These are phyloP conservation scores for Biscogniauxia sp. DNA, from an alignment of 2,329 filamentous ascomycete species.

Conservation along the genomic window DNA sequence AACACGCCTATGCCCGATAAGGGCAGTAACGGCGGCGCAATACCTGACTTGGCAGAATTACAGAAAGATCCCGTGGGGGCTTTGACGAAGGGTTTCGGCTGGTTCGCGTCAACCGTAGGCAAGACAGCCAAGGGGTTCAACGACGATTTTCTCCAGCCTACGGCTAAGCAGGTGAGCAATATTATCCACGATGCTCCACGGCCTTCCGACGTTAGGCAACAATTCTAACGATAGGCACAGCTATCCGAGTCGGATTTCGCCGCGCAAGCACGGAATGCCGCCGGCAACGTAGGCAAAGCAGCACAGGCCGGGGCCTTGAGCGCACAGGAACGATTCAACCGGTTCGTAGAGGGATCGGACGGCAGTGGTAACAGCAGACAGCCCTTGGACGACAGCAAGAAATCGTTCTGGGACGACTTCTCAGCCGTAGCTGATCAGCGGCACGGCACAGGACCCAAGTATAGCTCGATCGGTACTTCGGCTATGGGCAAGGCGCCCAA, in stretches of 20 bases:
- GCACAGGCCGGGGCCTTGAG: slow-evolving; percentile 68
- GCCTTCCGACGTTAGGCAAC: not conserved
- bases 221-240: slow-evolving; percentile 41
- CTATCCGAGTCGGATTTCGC: slow-evolving; percentile 78
- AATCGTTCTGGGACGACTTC: slow-evolving; percentile 92
- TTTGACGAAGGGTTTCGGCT: slow-evolving; percentile 88
- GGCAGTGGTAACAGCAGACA: slow-evolving; percentile 22
- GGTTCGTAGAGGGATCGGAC: slow-evolving; percentile 78
- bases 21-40: slow-evolving; percentile 39
- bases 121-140: slow-evolving; percentile 92
- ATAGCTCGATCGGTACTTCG: slow-evolving; percentile 56
- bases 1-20: slow-evolving; percentile 62
- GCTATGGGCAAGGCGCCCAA: slow-evolving; percentile 56
- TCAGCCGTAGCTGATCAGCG: slow-evolving; percentile 63
- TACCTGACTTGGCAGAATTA: slow-evolving; percentile 79
- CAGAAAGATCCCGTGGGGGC: slow-evolving; percentile 88
- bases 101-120: slow-evolving; percentile 83
- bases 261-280: slow-evolving; percentile 60
- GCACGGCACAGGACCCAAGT: slow-evolving; percentile 36
- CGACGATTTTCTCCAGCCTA: slow-evolving; percentile 87
- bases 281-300: slow-evolving; percentile 64
- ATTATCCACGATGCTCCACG: not conserved
- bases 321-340: slow-evolving; percentile 76
- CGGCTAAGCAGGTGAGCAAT: slow-evolving; percentile 72
- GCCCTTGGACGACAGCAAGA: slow-evolving; percentile 62